Evolutionary conservation across 768 basidiomycete genomes (phyloP).

Genomic region (Sutorius australiensis): DNA sequence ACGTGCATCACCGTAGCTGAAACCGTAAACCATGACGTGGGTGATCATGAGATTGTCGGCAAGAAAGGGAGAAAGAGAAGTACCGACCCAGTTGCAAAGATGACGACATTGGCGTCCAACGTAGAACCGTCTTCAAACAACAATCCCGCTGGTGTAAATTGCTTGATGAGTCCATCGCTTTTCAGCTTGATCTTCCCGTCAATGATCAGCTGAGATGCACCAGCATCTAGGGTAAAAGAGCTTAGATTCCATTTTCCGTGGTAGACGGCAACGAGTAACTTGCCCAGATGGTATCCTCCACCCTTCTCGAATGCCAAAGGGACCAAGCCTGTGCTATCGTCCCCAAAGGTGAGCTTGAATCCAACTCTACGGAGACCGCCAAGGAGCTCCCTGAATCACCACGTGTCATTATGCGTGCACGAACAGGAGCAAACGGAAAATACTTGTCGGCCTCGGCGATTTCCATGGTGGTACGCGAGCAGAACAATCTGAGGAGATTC

Average conservation of each 20-base stretch:
- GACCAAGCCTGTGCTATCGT: constrained; percentile 46
- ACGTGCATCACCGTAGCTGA: constrained; percentile 7
- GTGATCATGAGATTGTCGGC: neutral
- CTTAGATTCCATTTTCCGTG: neutral
- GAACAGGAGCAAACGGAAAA: neutral
- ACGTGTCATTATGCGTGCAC: neutral
- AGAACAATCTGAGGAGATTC: too few species aligned
- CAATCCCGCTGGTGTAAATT: neutral
- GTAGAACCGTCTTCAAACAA: constrained; percentile 23
- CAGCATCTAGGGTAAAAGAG: constrained; percentile 26
- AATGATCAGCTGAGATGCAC: constrained; percentile 38
- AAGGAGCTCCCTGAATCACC: constrained; percentile 38
- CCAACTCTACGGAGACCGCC: constrained; percentile 57
- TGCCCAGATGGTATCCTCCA: constrained; percentile 68
- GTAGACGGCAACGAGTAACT: neutral
- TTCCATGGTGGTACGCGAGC: constrained; percentile 10
- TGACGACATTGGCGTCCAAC: constrained; percentile 41
- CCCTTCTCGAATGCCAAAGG: constrained; percentile 44
- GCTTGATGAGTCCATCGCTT: neutral
- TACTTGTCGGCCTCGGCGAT: neutral
- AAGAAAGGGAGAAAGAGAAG: neutral
- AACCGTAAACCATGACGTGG: neutral
- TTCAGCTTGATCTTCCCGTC: constrained; percentile 42
- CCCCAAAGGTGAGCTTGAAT: constrained; percentile 50
- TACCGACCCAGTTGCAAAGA: constrained; percentile 6